Evolutionary conservation across 805 yeast species (phyloP).

Genomic region (Wickerhamiella parazyma): DNA sequence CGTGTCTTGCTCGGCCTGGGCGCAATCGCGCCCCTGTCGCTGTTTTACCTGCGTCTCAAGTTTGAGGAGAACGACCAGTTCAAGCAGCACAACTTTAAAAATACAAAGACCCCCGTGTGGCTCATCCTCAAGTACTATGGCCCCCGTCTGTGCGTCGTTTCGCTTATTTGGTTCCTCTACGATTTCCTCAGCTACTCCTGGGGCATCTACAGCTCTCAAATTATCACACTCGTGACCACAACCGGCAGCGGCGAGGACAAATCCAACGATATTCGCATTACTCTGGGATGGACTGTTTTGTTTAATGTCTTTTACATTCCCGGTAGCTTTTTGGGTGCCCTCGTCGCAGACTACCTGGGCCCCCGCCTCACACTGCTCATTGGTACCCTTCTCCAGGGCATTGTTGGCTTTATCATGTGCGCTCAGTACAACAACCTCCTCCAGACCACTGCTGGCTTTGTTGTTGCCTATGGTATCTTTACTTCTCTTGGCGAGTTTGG

Average conservation of each 20-base stretch:
- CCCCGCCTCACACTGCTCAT: constrained; percentile 63
- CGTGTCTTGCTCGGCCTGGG: constrained; percentile 83
- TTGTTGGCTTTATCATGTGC: constrained; percentile 75
- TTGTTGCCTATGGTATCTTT: constrained; percentile 80
- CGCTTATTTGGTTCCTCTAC: constrained; percentile 81
- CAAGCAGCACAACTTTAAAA: constrained; percentile 54
- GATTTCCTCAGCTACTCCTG: constrained; percentile 82
- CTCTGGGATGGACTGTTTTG: constrained; percentile 88
- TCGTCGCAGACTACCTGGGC: constrained; percentile 75
- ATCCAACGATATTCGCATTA: constrained; percentile 43
- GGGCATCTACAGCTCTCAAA: constrained; percentile 67
- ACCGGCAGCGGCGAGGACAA: not conserved
- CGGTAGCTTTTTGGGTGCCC: constrained; percentile 81
- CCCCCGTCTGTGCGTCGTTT: constrained; percentile 57
- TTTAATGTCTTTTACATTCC: constrained; percentile 80
- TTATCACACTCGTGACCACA: constrained; percentile 47
- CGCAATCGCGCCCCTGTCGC: constrained; percentile 69
- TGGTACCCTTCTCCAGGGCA: constrained; percentile 63
- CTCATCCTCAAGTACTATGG: constrained; percentile 67
- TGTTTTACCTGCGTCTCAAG: constrained; percentile 64
- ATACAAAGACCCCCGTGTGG: constrained; percentile 46
- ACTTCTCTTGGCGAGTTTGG: constrained; percentile 84
- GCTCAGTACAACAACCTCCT: constrained; percentile 45
- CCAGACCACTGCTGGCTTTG: constrained; percentile 59
- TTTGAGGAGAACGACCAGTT: constrained; percentile 64